Evolutionary conservation across 106 monocot species (phyloP), one percentile per base, ranked within the genome.

Genomic region (Phalaenopsis aphrodite): DNA sequence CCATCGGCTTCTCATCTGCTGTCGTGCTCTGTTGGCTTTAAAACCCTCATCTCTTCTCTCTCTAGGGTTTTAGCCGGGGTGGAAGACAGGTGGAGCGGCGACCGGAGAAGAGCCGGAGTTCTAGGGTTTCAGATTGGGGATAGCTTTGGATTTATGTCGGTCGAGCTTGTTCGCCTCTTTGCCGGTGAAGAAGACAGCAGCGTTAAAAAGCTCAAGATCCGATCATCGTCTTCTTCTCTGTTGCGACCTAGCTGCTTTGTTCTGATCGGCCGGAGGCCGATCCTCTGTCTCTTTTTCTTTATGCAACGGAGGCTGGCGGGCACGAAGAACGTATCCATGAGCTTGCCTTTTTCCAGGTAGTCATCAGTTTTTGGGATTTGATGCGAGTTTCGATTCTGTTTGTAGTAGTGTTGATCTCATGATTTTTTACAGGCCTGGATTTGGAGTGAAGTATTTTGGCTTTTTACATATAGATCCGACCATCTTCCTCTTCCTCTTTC

Each of bases 371-470:
- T 2, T 68, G 38, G n/a, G 76, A 49, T 48, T 76, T 74, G 15
- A 38, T 5, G 74, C 30, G 30, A 30, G 30, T 30, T 30, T 30
- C 30, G 30, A 30, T 30, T 30, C 30, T 0, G 30, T 30, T 30
- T 30, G 30, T 30, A 30, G 30, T 30, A 30, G 30, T 30, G 5
- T 41, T 41, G 1, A 36, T 55, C 15, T 48, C 30, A 7, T 55
- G 14, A 1, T 8, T 41, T 16, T 58, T 23, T 78, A 41, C 85
- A 89, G 89, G 83, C 64, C 78, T 80, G 87, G 87, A 30, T 87
- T 87, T 52, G 82, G 82, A 55, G 83, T 89, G 68, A 89, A 81
- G 65, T 89, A 89, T 43, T 80, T 78, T 52, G 87, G 89, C 8
- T 89, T 89, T 74, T 68, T 82, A 69, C 87, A 87, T 42, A 77